Evolutionary conservation across 305 asterid species (phyloP).

Genomic region (Fraxinus baroniana): DNA sequence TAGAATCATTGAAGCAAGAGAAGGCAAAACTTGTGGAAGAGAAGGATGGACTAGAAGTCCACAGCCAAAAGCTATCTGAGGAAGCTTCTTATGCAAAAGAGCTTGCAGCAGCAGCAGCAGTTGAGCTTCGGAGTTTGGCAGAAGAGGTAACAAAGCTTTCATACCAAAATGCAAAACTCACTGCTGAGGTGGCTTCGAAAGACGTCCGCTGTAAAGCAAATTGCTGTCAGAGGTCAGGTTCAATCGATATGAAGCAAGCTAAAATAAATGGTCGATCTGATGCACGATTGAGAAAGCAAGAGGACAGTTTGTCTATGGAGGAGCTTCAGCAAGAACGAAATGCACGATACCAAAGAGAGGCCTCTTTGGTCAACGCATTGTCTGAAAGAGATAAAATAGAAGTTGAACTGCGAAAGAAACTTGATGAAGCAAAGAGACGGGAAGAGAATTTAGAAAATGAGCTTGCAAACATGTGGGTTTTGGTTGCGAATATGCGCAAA

Average conservation of each 20-base stretch:
- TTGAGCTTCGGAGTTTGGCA: constrained; percentile 78
- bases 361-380: constrained; percentile 74
- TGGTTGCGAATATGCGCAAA: constrained; percentile 54
- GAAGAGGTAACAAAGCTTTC: constrained; percentile 81
- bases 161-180: constrained; percentile 67
- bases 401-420: constrained; percentile 66
- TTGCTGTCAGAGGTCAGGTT: constrained; percentile 45
- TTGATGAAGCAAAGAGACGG: constrained; percentile 64
- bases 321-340: constrained; percentile 65
- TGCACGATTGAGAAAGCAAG: constrained; percentile 37
- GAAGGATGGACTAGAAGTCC: constrained; percentile 60
- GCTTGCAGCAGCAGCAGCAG: constrained; percentile 84
- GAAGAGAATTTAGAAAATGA: constrained; percentile 68
- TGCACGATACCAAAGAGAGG: constrained; percentile 74
- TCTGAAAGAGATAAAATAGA: constrained; percentile 74
- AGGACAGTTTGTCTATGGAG: constrained; percentile 49
- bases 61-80: constrained; percentile 54
- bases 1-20: constrained; percentile 73
- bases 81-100: constrained; percentile 84
- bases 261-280: constrained; percentile 31
- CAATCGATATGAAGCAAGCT: constrained; percentile 39
- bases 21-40: constrained; percentile 53
- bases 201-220: constrained; percentile 41
- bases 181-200: constrained; percentile 50
- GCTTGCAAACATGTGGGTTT: constrained; percentile 64